Percentiles rank a stretch among this genome's conserved stretches.
Conservation (phyloP, 371 early-diverging fungal species). For the Apophysomyces variabilis region DNA sequence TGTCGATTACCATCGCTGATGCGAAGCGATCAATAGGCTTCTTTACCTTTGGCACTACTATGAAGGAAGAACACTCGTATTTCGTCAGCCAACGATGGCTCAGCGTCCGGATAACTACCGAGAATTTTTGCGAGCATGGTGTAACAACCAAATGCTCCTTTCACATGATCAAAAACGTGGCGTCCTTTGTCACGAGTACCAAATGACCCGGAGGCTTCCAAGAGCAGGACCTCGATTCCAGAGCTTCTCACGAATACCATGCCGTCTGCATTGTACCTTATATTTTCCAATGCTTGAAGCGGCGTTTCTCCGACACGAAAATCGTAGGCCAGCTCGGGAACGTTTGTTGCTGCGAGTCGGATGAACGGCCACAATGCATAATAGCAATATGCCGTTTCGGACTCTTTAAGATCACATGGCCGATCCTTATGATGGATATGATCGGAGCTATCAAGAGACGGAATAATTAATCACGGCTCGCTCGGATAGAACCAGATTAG, state of each 20-base stretch:
- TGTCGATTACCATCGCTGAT: background rate
- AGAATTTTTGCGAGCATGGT: conserved; percentile 14
- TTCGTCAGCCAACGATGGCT: conserved; percentile 3
- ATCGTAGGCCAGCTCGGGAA: background rate
- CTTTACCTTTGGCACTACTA: conserved; percentile 12
- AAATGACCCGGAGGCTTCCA: conserved; percentile 15
- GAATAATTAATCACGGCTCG: too few relatives aligned
- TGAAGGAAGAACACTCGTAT: conserved; percentile 16
- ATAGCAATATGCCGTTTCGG: conserved; percentile 6
- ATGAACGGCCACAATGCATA: background rate
- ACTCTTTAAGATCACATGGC: too few relatives aligned
- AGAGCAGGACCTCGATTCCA: conserved; percentile 13
- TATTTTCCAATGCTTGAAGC: background rate
- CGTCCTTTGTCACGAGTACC: background rate
- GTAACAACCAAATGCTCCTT: conserved; percentile 18
- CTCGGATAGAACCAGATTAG: too few relatives aligned
- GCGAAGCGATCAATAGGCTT: background rate
- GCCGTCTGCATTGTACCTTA: conserved; percentile 16
- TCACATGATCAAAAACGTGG: conserved; percentile 18
- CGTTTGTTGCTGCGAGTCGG: background rate
- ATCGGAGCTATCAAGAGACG: too few relatives aligned
- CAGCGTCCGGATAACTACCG: conserved; percentile 11
- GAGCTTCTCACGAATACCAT: background rate
- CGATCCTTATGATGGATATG: too few relatives aligned
- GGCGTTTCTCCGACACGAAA: conserved; percentile 15